Percentiles rank a stretch among this genome's conserved stretches.
Conservation (phyloP, 2,329 filamentous ascomycete genomes). For the Scopulariopsis brevicaulis region DNA sequence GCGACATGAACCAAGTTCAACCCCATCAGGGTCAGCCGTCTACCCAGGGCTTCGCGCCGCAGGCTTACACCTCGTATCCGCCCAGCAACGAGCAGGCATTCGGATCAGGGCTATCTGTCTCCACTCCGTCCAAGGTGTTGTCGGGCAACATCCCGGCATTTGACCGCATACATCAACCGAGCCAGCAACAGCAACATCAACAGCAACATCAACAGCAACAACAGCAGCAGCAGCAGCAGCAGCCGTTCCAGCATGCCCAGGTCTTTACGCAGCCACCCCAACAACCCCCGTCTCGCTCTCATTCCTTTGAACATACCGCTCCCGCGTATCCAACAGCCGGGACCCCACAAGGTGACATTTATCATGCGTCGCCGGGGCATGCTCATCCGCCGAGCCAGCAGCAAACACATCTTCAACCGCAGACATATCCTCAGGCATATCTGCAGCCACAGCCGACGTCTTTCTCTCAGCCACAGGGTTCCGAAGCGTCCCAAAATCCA, state of each 20-base stretch:
- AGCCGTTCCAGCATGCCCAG: slow-evolving; percentile 7
- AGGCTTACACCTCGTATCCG: slow-evolving; percentile 19
- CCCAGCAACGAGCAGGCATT: slow-evolving; percentile 19
- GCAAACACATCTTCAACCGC: slow-evolving; percentile 2
- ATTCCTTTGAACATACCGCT: slow-evolving; percentile 4
- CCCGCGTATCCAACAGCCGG: slow-evolving; percentile 12
- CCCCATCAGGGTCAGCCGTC: slow-evolving; percentile 16
- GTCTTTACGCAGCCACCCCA: slow-evolving; percentile 8
- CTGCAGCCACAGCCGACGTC: background rate
- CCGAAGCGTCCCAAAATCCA: background rate
- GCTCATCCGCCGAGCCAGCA: background rate
- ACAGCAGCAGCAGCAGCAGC: slow-evolving; percentile 12
- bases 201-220: slow-evolving; percentile 14
- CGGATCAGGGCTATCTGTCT: slow-evolving; percentile 13
- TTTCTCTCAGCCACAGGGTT: background rate
- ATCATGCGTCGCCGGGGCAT: background rate
- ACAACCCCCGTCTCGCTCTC: slow-evolving; percentile 8
- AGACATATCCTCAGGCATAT: slow-evolving; percentile 1
- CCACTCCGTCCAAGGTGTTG: background rate
- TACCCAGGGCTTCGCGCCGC: slow-evolving; percentile 19
- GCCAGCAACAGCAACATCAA: slow-evolving; percentile 11
- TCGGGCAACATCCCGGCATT: slow-evolving; percentile 9
- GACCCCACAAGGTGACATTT: slow-evolving; percentile 11
- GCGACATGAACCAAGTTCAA: slow-evolving; percentile 18
- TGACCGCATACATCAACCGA: slow-evolving; percentile 15